Conservation (phyloP, 805 yeast genomes). For the Monosporozyma aerobia region DNA sequence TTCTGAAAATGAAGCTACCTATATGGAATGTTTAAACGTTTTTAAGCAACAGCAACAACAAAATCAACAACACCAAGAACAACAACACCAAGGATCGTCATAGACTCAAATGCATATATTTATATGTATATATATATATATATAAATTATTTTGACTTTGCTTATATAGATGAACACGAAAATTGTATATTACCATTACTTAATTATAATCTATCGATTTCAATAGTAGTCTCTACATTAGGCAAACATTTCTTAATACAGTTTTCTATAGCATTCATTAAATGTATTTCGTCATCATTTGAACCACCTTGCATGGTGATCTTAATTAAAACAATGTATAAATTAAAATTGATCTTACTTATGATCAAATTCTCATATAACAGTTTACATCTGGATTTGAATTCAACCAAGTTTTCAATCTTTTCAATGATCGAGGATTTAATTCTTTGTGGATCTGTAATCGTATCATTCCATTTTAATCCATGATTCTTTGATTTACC, state of each 20-base stretch:
- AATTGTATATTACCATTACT: background rate
- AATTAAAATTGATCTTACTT: slow-evolving; percentile 53
- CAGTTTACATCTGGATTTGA: slow-evolving; percentile 41
- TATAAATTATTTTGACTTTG: background rate
- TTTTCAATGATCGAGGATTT: slow-evolving; percentile 35
- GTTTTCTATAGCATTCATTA: slow-evolving; percentile 32
- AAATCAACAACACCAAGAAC: background rate
- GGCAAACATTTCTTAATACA: slow-evolving; percentile 19
- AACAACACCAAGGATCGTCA: background rate
- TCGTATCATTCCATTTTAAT: slow-evolving; percentile 1
- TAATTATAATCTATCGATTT: slow-evolving; percentile 17
- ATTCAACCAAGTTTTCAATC: slow-evolving; percentile 42
- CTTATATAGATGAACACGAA: background rate
- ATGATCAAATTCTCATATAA: slow-evolving; percentile 37
- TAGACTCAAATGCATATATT: background rate
- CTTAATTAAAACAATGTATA: slow-evolving; percentile 48
- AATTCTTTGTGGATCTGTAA: slow-evolving; percentile 16
- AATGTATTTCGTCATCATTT: slow-evolving; percentile 54
- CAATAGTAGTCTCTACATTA: slow-evolving; percentile 25
- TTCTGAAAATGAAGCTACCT: slow-evolving; percentile 32
- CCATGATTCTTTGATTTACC: background rate
- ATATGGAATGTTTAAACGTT: slow-evolving; percentile 36
- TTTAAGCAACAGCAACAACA: slow-evolving; percentile 29
- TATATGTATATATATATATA: background rate
- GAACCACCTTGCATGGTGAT: slow-evolving; percentile 60